Evolutionary conservation across 768 basidiomycete genomes (phyloP).

Genomic region (Arthromyces matolae): DNA sequence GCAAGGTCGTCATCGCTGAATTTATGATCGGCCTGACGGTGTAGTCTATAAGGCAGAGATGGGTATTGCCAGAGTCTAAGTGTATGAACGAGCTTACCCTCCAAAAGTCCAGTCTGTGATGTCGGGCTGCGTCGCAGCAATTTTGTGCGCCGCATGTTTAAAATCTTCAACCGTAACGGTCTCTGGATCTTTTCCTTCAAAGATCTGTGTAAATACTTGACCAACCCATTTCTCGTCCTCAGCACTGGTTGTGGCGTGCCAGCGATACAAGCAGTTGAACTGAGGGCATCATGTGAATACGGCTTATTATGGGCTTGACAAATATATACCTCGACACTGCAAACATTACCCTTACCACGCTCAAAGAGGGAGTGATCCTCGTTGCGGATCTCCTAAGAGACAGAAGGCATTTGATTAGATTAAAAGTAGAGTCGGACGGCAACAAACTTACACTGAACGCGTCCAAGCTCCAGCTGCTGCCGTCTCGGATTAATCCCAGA

Average conservation of each 20-base stretch:
- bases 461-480: slow-evolving; percentile 72
- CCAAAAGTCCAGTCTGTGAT: slow-evolving; percentile 66
- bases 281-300: slow-evolving; percentile 22
- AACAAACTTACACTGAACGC: slow-evolving; percentile 57
- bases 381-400: slow-evolving; percentile 65
- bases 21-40: slow-evolving; percentile 53
- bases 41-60: slow-evolving; percentile 36
- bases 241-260: slow-evolving; percentile 78
- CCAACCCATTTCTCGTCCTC: slow-evolving; percentile 71
- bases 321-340: slow-evolving; percentile 83
- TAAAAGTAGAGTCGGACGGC: not conserved
- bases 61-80: not conserved
- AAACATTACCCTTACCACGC: slow-evolving; percentile 76
- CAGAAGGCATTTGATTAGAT: not conserved
- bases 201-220: slow-evolving; percentile 45
- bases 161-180: slow-evolving; percentile 47
- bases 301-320: no score
- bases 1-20: slow-evolving; percentile 77
- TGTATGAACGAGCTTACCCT: slow-evolving; percentile 34
- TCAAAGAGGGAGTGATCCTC: slow-evolving; percentile 65
- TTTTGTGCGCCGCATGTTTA: slow-evolving; percentile 36
- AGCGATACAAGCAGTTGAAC: slow-evolving; percentile 83
- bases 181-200: slow-evolving; percentile 50
- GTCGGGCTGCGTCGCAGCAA: slow-evolving; percentile 41
- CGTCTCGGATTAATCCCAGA: slow-evolving; percentile 71